A percentile compares a stretch with the other conserved stretches of the same genome.
phyloP scores from a whole-genome alignment of 208 protist genomes.

The Trypanosoma conorhini region DNA sequence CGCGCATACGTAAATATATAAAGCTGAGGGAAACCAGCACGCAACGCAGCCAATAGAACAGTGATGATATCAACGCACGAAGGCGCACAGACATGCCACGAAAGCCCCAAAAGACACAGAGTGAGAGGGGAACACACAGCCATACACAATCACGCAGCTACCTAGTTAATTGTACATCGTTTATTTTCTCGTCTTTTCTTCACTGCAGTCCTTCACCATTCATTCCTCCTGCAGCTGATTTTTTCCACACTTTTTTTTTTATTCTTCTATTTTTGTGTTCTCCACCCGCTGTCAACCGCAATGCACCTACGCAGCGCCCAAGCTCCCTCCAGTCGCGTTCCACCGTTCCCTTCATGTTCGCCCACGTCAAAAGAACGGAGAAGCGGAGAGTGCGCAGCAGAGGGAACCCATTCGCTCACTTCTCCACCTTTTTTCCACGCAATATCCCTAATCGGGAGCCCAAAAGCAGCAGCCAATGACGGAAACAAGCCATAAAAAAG shows the following conservation, averaged over 20 bases:
- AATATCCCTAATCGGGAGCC: no score
- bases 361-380: background rate
- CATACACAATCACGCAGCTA: background rate
- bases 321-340: background rate
- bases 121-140: background rate
- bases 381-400: background rate
- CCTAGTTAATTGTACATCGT: background rate
- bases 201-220: background rate
- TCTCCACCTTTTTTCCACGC: background rate
- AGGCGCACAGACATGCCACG: background rate
- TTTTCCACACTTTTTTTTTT: background rate
- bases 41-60: background rate
- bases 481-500: background rate
- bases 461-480: background rate
- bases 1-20: slow-evolving; percentile 1
- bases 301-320: no score
- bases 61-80: background rate
- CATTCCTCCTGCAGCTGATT: background rate
- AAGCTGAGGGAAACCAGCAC: background rate
- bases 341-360: background rate
- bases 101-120: background rate
- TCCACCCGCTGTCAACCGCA: no score
- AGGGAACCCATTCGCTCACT: background rate
- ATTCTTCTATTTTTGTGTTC: background rate
- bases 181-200: slow-evolving; percentile 6